phyloP scores from a whole-genome alignment of 2,329 filamentous ascomycete species.

The Stagonosporopsis rhizophila region DNA sequence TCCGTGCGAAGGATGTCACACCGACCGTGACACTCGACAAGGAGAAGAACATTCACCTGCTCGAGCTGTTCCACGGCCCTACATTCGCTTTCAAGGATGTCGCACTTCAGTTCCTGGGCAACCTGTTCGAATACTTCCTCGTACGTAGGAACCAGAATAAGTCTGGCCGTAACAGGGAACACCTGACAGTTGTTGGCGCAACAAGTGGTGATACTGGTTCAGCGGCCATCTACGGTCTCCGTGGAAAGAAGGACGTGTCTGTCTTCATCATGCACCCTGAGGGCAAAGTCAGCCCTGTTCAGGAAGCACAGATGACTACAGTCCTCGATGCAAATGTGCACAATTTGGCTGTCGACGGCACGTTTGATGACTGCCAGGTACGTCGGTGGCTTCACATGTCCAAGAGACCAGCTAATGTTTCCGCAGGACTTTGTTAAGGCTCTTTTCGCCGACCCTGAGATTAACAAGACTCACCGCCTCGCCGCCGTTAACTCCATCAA shows the following conservation, averaged over 20 bases:
- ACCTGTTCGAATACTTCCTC: constrained; percentile 90
- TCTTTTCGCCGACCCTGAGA: constrained; percentile 83
- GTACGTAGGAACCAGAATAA: constrained; percentile 75
- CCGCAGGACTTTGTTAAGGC: constrained; percentile 86
- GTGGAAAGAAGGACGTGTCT: constrained; percentile 95
- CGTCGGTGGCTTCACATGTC: not conserved
- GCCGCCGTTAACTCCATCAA: constrained; percentile 98
- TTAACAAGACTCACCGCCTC: constrained; percentile 82
- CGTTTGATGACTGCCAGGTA: constrained; percentile 94
- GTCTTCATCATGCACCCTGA: constrained; percentile 95
- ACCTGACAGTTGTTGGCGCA: constrained; percentile 52
- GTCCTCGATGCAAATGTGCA: constrained; percentile 90
- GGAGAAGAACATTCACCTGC: constrained; percentile 75
- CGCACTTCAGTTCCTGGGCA: constrained; percentile 92
- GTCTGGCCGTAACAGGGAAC: constrained; percentile 66
- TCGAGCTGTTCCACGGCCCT: constrained; percentile 96
- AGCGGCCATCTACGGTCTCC: constrained; percentile 91
- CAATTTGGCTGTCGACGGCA: constrained; percentile 87
- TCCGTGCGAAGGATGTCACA: constrained; percentile 79
- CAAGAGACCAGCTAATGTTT: constrained; percentile 28
- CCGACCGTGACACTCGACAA: constrained; percentile 80
- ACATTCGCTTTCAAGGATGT: constrained; percentile 95
- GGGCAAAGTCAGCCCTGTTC: constrained; percentile 87
- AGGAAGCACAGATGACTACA: constrained; percentile 97
- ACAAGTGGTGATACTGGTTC: constrained; percentile 74